Evolutionary conservation across 129 eudicot genomes (phyloP).

Genomic region (Tagetes patula): DNA sequence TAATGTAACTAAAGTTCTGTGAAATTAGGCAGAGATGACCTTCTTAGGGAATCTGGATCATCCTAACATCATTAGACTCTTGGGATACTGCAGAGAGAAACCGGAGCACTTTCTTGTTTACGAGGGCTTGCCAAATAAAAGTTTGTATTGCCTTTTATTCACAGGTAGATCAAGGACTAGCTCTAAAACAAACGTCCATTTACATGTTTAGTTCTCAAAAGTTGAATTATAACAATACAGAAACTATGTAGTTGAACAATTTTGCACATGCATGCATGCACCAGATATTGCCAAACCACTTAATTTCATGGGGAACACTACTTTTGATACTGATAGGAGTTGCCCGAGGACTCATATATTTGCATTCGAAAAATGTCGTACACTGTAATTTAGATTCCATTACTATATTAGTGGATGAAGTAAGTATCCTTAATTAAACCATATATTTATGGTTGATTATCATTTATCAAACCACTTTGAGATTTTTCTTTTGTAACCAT

Average conservation of each 20-base stretch:
- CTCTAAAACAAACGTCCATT: not conserved
- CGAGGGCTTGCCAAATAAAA: no score
- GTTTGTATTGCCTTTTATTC: conserved; percentile 11
- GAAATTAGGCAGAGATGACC: no score
- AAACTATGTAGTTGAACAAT: not conserved
- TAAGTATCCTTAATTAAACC: not conserved
- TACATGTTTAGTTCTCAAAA: not conserved
- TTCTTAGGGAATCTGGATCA: not conserved
- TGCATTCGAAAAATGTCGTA: conserved; percentile 19
- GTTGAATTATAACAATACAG: not conserved
- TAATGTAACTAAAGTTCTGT: no score
- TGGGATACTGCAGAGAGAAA: no score
- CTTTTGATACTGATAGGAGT: conserved; percentile 33
- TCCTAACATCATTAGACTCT: no score
- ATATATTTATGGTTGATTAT: no score
- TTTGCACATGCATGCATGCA: conserved; percentile 14
- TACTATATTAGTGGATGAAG: conserved; percentile 29
- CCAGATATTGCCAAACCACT: conserved; percentile 3
- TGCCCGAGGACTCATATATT: conserved; percentile 22
- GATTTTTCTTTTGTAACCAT: not conserved
- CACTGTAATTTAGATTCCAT: conserved; percentile 13
- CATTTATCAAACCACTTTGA: no score
- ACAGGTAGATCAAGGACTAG: no score
- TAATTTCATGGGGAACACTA: conserved; percentile 29
- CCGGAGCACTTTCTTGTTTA: no score